A percentile compares a stretch with the other conserved stretches of the same genome.
phyloP scores from a whole-genome alignment of 1,139 yeast species.

The Pichia sp. region DNA sequence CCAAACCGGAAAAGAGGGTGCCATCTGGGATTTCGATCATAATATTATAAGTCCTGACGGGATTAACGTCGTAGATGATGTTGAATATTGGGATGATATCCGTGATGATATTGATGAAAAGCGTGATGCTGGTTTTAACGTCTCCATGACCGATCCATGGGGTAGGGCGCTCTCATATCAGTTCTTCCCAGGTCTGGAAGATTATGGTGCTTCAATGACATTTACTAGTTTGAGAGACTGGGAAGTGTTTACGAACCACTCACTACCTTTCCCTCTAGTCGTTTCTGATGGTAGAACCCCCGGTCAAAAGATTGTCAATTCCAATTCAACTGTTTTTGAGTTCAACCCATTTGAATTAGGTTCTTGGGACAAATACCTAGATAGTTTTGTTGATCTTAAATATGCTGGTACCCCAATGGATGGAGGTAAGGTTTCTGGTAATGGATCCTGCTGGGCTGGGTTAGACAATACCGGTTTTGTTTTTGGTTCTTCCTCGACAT shows the following conservation, averaged over 20 bases:
- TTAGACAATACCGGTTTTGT: constrained; percentile 73
- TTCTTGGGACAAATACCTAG: constrained; percentile 76
- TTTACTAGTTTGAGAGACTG: constrained; percentile 54
- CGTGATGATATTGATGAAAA: constrained; percentile 49
- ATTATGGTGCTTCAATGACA: constrained; percentile 55
- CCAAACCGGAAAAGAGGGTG: constrained; percentile 32
- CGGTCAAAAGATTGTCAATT: constrained; percentile 43
- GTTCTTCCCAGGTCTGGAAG: constrained; percentile 49
- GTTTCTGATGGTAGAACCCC: constrained; percentile 78
- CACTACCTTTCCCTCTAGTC: constrained; percentile 79
- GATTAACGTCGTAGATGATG: constrained; percentile 48
- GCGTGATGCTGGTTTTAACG: constrained; percentile 66
- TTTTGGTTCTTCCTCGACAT: constrained; percentile 70
- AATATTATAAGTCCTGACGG: constrained; percentile 67
- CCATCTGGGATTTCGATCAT: constrained; percentile 64
- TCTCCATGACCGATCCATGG: constrained; percentile 87
- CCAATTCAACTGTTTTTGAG: constrained; percentile 71
- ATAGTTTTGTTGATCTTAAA: constrained; percentile 57
- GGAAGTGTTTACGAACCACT: constrained; percentile 45
- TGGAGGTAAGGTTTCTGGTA: constrained; percentile 42
- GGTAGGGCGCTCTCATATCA: constrained; percentile 79
- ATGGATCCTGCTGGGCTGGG: constrained; percentile 49
- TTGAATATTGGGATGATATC: constrained; percentile 46
- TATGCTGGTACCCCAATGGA: constrained; percentile 65
- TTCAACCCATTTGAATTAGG: constrained; percentile 80